Evolutionary conservation across 768 basidiomycete genomes (phyloP).

Genomic region (Suillus cothurnatus): DNA sequence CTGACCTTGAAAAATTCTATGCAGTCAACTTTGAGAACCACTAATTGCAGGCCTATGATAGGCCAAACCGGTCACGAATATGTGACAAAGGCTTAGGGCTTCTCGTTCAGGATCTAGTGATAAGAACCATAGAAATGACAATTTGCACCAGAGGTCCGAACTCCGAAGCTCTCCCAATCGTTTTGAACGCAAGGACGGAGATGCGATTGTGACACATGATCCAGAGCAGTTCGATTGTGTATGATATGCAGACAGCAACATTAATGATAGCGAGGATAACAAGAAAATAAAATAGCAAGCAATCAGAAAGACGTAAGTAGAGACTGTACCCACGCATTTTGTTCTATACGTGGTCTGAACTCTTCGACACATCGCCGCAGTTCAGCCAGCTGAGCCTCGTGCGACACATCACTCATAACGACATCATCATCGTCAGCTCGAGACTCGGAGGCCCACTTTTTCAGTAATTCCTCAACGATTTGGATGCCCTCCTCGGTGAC

Average conservation of each 20-base stretch:
- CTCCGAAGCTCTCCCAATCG: neutral
- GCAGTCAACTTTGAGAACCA: too few relatives aligned
- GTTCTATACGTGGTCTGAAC: constrained; percentile 70
- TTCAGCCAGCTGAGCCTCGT: constrained; percentile 41
- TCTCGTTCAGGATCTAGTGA: too few relatives aligned
- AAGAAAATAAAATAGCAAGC: neutral
- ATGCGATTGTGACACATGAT: neutral
- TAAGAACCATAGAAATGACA: too few relatives aligned
- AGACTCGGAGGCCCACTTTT: constrained; percentile 55
- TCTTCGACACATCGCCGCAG: constrained; percentile 65
- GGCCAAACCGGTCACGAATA: too few relatives aligned
- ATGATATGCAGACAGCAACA: constrained; percentile 8
- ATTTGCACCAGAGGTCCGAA: neutral
- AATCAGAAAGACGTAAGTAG: constrained; percentile 48
- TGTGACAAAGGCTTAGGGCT: too few relatives aligned
- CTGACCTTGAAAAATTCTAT: too few relatives aligned
- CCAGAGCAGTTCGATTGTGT: constrained; percentile 1
- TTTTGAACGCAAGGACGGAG: neutral
- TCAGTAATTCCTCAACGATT: constrained; percentile 79
- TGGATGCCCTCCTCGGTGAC: constrained; percentile 78
- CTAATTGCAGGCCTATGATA: too few relatives aligned
- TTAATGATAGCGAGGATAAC: neutral
- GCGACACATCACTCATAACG: constrained; percentile 49
- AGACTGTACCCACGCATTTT: constrained; percentile 76
- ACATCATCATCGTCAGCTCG: constrained; percentile 45